phyloP scores from a whole-genome alignment of 192 early-diverging fungal genomes.

The Spizellomyces punctatus region DNA sequence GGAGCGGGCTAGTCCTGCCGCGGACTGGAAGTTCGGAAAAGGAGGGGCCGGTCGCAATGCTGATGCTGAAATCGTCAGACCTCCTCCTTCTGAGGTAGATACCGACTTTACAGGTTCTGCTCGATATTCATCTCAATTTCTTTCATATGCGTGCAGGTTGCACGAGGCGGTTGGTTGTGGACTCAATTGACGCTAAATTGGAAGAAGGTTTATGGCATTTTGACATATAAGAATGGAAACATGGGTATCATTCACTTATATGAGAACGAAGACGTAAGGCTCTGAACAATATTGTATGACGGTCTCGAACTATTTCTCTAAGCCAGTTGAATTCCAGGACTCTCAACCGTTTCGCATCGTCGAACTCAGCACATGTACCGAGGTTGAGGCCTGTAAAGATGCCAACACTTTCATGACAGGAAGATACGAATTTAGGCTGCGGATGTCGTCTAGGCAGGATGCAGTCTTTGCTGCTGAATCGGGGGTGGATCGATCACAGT shows the following conservation, averaged over 20 bases:
- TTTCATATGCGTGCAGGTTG: background rate
- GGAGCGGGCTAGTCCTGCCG: background rate
- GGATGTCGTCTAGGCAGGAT: background rate
- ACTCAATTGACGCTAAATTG: background rate
- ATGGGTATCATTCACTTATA: slow-evolving; percentile 15
- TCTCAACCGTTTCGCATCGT: background rate
- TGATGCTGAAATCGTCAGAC: background rate
- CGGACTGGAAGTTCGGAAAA: background rate
- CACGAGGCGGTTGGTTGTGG: slow-evolving; percentile 17
- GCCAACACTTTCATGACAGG: background rate
- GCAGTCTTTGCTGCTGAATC: background rate
- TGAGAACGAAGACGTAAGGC: slow-evolving; percentile 9
- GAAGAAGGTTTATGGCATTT: slow-evolving; percentile 6
- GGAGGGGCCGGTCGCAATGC: background rate
- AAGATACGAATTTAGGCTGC: slow-evolving; percentile 1
- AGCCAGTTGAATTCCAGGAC: background rate
- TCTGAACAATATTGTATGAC: background rate
- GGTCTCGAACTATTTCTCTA: too few species aligned
- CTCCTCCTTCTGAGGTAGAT: slow-evolving; percentile 17
- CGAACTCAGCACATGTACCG: background rate
- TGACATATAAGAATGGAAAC: background rate
- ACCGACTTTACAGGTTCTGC: background rate
- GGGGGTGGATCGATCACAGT: background rate
- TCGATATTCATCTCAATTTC: background rate
- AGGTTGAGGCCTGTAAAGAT: background rate